Evolutionary conservation across 2,329 filamentous ascomycete species (phyloP).

Genomic region (Sphaerulina populicola): DNA sequence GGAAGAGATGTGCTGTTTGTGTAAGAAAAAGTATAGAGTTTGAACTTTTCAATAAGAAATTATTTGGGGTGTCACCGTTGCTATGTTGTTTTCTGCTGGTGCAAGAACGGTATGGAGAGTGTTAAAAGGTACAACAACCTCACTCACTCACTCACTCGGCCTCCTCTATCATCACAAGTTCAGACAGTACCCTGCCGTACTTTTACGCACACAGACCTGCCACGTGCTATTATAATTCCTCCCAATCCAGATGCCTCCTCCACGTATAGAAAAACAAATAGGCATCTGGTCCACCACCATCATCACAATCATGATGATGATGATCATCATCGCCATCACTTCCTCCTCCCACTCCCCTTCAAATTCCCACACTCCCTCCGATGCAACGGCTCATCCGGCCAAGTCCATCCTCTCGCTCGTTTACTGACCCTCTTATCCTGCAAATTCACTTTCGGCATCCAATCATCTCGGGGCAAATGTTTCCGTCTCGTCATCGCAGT

Average conservation of each 20-base stretch:
- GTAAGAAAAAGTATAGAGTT: too few relatives aligned
- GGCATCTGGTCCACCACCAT: not conserved
- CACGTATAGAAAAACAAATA: not conserved
- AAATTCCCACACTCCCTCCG: constrained; percentile 58
- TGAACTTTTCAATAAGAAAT: too few relatives aligned
- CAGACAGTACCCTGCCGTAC: not conserved
- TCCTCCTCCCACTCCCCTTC: constrained; percentile 31
- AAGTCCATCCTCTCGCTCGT: constrained; percentile 63
- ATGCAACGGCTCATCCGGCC: constrained; percentile 64
- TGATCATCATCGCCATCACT: not conserved
- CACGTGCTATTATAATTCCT: constrained; percentile 15
- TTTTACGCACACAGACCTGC: constrained; percentile 14
- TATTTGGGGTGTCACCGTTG: too few relatives aligned
- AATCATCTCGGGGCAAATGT: constrained; percentile 59
- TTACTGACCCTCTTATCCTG: constrained; percentile 71
- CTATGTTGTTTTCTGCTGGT: too few relatives aligned
- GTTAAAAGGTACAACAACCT: not conserved
- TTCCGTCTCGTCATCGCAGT: constrained; percentile 64
- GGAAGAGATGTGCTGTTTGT: too few relatives aligned
- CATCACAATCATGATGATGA: not conserved
- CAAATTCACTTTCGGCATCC: constrained; percentile 66
- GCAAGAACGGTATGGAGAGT: too few relatives aligned
- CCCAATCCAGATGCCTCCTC: not conserved
- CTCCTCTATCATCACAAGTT: not conserved
- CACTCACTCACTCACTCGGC: not conserved